These are phyloP conservation scores for Suillus sp. DNA, from an alignment of 768 basidiomycete species.

Conservation along the genomic window DNA sequence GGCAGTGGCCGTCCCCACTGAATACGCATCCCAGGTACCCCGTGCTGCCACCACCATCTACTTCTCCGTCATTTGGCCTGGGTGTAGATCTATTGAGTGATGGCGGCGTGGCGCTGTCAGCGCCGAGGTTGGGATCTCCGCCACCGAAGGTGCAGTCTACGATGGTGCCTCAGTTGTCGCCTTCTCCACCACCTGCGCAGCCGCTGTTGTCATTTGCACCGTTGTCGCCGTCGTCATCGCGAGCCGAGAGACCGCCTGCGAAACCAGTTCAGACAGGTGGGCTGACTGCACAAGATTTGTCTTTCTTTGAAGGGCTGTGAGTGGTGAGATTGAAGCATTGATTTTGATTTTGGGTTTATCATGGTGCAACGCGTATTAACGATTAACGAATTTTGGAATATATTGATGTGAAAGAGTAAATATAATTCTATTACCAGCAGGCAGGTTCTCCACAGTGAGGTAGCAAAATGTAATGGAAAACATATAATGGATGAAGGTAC, in stretches of 20 bases:
- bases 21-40: conserved; percentile 25
- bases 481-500: background rate
- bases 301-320: conserved; percentile 82
- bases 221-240: conserved; percentile 19
- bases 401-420: background rate
- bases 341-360: background rate
- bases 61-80: background rate
- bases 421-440: background rate
- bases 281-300: conserved; percentile 80
- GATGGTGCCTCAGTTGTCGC: conserved; percentile 18
- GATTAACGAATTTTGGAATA: background rate
- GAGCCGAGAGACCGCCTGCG: conserved; percentile 18
- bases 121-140: conserved; percentile 11
- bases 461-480: background rate
- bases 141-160: conserved; percentile 13
- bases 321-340: conserved; percentile 4
- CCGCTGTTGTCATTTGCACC: conserved; percentile 23
- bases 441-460: background rate
- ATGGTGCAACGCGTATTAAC: background rate
- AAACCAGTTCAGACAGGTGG: conserved; percentile 47
- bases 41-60: conserved; percentile 29
- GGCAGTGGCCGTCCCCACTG: conserved; percentile 39
- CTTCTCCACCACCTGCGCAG: conserved; percentile 22
- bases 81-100: conserved; percentile 2
- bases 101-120: conserved; percentile 16